A percentile compares a stretch with the other conserved stretches of the same genome.
Evolutionary conservation across 768 basidiomycete species (phyloP).

Genomic region (Tulasnella sp.): DNA sequence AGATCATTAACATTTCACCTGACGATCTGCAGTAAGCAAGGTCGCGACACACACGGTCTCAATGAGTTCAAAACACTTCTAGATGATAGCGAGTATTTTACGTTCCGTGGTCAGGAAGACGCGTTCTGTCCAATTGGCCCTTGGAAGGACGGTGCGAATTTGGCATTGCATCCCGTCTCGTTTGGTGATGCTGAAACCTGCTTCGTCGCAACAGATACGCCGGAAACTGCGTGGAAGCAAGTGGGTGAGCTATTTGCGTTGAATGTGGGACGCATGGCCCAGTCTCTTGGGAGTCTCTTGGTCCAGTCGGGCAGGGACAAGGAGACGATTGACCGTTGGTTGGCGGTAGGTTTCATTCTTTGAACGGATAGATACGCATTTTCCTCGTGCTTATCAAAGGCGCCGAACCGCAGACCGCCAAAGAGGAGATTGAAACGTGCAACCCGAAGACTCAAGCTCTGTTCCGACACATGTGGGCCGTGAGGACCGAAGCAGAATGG

Average conservation of each 20-base stretch:
- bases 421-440: not conserved
- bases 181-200: not conserved
- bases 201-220: not conserved
- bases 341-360: not conserved
- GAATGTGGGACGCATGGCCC: not conserved
- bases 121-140: not conserved
- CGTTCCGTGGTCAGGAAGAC: not conserved
- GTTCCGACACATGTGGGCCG: not conserved
- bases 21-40: not conserved
- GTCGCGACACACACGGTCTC: not conserved
- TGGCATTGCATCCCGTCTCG: not conserved
- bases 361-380: too few species aligned
- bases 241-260: not conserved
- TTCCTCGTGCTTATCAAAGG: too few species aligned
- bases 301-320: not conserved
- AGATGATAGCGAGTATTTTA: not conserved
- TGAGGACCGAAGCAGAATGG: not conserved
- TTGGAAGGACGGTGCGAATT: not conserved
- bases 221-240: not conserved
- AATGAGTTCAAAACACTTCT: not conserved
- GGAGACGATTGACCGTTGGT: slow-evolving; percentile 4
- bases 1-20: too few species aligned
- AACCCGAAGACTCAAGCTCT: not conserved
- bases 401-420: not conserved
- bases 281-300: not conserved